Evolutionary conservation across 2,329 filamentous ascomycete genomes (phyloP), one percentile per base, ranked within the genome.

Genomic region (Claviceps sp.): DNA sequence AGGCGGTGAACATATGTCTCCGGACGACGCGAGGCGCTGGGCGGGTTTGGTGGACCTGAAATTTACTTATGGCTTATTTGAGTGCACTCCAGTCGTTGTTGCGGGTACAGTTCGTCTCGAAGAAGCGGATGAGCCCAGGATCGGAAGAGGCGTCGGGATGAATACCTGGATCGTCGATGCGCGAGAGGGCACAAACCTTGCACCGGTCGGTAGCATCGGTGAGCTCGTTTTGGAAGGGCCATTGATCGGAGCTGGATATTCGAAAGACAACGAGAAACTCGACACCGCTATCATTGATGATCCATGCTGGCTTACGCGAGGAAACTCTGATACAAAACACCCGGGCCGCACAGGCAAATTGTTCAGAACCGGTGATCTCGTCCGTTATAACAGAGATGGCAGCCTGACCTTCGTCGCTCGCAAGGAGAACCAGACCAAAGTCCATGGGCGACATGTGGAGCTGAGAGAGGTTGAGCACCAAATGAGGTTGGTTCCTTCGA

Each of bases 381-480:
- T 57, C 41, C 39, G 50, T 55, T 65, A 67, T 43, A 58, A 65
- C 45, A 44, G 51, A 0, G 64, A 73, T 54, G 69, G 69, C 17
- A 56, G 56, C 10, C 59, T 75, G 22, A 56, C 63, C 1, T 73
- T 68, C 50, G 57, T 75, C 49, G 74, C 75, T 47, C 67, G 77
- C 42, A 76, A 75, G 56, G 77, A 80, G 57, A 68, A 68, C 1
- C 77, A 80, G 59, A 69, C 80, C 47, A 81, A 80, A 60, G 61
- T 81, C 16, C 69, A 72, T 30, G 81, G 80, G 44, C 78, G 71
- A 51, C 62, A 76, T 50, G 66, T 77, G 51, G 80, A 75, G 62
- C 64, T 75, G 11, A 55, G 48, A 17, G 59, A 57, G 16, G 50
- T 59, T 16, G 59, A 60, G 50, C 47, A 55, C 16, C 49, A 54